phyloP scores from a whole-genome alignment of 2,329 filamentous ascomycete genomes.

The Cladophialophora chaetospira region DNA sequence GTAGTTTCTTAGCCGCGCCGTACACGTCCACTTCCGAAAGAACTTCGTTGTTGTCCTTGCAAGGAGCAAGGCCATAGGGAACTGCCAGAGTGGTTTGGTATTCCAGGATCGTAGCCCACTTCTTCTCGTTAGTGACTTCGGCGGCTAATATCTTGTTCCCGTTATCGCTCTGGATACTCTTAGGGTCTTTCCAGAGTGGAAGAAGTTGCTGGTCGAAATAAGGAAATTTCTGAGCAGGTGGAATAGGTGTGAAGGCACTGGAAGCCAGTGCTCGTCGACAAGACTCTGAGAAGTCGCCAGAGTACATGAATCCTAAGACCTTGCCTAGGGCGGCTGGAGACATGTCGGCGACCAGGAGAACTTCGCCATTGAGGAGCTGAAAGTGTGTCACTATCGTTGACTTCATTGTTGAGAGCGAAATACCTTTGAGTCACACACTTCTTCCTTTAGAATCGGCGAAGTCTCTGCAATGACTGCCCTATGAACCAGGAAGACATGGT shows the following conservation, averaged over 20 bases:
- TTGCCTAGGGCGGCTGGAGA: constrained; percentile 9
- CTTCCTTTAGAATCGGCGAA: constrained; percentile 1
- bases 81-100: constrained; percentile 10
- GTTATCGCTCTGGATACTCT: not conserved
- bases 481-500: constrained; percentile 19
- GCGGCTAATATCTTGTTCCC: not conserved
- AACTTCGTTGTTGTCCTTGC: constrained; percentile 4
- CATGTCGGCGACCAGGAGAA: constrained; percentile 3
- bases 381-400: not conserved
- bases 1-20: constrained; percentile 5
- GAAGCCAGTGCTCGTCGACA: not conserved
- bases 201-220: too few species aligned
- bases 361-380: constrained; percentile 17
- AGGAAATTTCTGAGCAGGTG: constrained; percentile 2
- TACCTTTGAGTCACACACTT: constrained; percentile 6
- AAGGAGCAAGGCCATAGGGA: constrained; percentile 4
- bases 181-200: too few species aligned
- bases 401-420: not conserved
- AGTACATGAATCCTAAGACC: constrained; percentile 17
- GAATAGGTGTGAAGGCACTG: not conserved
- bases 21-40: constrained; percentile 10
- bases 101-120: constrained; percentile 7
- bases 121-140: constrained; percentile 10
- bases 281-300: constrained; percentile 2
- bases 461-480: constrained; percentile 5